Percentiles rank a stretch among this genome's conserved stretches.
phyloP scores from a whole-genome alignment of 257 asterid genomes.

The Cordia subcordata region DNA sequence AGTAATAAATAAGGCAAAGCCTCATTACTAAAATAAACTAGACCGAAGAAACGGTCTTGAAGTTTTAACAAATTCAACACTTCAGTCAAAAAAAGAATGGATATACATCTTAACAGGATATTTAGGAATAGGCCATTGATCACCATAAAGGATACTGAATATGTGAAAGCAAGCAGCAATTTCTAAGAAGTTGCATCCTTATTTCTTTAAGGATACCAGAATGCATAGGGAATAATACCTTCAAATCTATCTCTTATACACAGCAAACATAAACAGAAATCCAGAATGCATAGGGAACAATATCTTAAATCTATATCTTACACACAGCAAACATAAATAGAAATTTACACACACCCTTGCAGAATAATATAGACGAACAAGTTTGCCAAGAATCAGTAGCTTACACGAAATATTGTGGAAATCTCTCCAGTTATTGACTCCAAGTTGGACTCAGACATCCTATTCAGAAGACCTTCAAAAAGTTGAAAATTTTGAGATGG shows the following conservation, averaged over 20 bases:
- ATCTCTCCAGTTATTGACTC: constrained; percentile 70
- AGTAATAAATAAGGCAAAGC: too few relatives aligned
- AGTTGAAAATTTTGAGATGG: constrained; percentile 13
- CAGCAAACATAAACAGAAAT: not conserved
- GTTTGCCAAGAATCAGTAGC: constrained; percentile 11
- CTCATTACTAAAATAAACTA: too few relatives aligned
- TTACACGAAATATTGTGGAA: constrained; percentile 52
- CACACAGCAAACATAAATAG: not conserved
- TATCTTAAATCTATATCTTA: not conserved
- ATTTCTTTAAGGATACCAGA: too few relatives aligned
- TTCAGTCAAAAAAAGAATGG: too few relatives aligned
- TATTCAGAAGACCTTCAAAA: constrained; percentile 70
- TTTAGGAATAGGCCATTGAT: too few relatives aligned
- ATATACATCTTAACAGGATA: too few relatives aligned
- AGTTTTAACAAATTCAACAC: too few relatives aligned
- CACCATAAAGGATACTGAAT: too few relatives aligned
- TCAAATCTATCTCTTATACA: not conserved
- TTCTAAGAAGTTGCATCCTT: too few relatives aligned
- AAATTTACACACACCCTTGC: not conserved
- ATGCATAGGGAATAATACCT: too few relatives aligned
- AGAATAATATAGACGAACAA: not conserved
- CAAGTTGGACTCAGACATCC: constrained; percentile 77
- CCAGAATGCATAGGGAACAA: too few relatives aligned
- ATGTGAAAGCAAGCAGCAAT: not conserved
- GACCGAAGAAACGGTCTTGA: too few relatives aligned